Conservation (phyloP, 345 rosid genomes). For the Heritiera fomes region DNA sequence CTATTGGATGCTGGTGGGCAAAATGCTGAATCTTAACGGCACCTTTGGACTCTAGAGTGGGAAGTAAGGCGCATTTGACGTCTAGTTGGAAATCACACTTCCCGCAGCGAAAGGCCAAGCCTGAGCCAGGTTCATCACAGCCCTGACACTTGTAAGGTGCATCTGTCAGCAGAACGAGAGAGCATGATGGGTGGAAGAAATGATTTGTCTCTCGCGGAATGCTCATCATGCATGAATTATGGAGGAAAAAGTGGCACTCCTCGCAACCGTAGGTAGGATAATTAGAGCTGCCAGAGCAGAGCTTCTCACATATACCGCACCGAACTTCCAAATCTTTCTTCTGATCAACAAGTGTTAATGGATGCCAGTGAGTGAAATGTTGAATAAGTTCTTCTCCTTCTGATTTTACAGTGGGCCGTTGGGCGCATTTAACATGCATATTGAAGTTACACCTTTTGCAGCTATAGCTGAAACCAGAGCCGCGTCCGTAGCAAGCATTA, state of each 20-base stretch:
- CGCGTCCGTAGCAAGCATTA: not conserved
- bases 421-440: slow-evolving; percentile 6
- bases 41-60: not conserved
- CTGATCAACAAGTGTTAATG: not conserved
- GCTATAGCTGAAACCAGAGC: not conserved
- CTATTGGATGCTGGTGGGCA: slow-evolving; percentile 13
- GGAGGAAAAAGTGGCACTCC: slow-evolving; percentile 14
- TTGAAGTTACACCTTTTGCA: not conserved
- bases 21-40: slow-evolving; percentile 10
- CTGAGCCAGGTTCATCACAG: not conserved
- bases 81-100: not conserved
- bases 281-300: not conserved
- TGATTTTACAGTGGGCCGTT: not conserved
- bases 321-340: not conserved
- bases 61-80: slow-evolving; percentile 17
- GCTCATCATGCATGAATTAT: not conserved
- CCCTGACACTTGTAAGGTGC: not conserved
- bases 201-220: not conserved
- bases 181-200: slow-evolving; percentile 13
- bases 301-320: not conserved
- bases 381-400: not conserved
- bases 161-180: not conserved
- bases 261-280: not conserved
- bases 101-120: not conserved
- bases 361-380: not conserved